Base-by-base conservation (phyloP, 768 basidiomycete genomes). In the Boletus sp. region DNA sequence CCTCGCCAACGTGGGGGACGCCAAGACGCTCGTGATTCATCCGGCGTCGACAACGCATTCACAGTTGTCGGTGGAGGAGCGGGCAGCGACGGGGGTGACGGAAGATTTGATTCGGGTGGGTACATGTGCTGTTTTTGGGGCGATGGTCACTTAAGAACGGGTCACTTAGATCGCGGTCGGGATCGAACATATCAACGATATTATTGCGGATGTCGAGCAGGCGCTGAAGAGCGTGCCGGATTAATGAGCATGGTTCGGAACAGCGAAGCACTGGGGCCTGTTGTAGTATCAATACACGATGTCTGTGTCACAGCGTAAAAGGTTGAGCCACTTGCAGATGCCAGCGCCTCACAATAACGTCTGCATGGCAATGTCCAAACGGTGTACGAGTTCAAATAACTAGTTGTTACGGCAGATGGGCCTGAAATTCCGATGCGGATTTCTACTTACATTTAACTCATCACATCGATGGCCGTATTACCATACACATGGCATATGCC, bases 11-110 rank as follows among this genome's bases (percentile, higher is more conserved):
- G 64, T 75, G 12, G 73, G 84, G 29, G 86, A 88, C 57, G 84
- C 86, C n/a, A 90, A 92, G 73, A 90, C 86, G 7, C 80, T 92
- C 15, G 86, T 89, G 40, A 89, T 92, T 56, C 87, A 89, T 64
- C 89, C 90, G 1, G 87, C 85, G 5, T 80, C 82, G 24, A 91
- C 91, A 24, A 92, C 90, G 0, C 90, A 93, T 65, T 76, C 83
- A 39, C 89, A 91, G 69, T 75, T 91, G 47, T 78, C 76, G 0
- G 73, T 71, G 20, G 82, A 78, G 53, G 90, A 92, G 66, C 84
- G 84, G 63, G 57, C 77, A 10, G 73, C 78, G 7, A 78, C 84
- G n/a, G 90, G 90, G 7, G 88, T 91, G 10, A 85, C 86, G 2
- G 82, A 84, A 0, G 90, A 92, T 69, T 75, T 90, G 48, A 89